Base-by-base conservation (phyloP, 176 grass and related monocot species). In the Bromus sterilis region DNA sequence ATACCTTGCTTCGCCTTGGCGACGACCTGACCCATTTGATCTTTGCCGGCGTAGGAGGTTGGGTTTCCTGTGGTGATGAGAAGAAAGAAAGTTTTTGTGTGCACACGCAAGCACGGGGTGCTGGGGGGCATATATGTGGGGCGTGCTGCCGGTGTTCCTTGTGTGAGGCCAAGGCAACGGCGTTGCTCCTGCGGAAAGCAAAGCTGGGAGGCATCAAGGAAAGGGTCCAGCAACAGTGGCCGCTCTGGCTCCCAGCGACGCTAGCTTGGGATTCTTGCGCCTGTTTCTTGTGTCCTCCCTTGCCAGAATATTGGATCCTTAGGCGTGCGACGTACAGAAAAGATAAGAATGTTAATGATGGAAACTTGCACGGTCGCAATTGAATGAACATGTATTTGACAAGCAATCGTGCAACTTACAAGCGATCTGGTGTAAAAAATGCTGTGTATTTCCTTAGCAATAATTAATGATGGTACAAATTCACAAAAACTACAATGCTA, bases 151-250 rank as follows among this genome's bases (percentile, higher is more conserved):
- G 37, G 56, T 78, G 82, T 86, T 65, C 78, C 48, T 89, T 82
- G 83, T 82, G 72, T 82, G 56, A 69, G 69, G 61, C 71, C 56
- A 85, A 61, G 76, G n/a, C 78, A 75, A 87, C 67, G 21, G 78
- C 68, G 77, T 94, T 84, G 65, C 91, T 72, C 73, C 35, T 2
- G 25, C 42, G 37, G 41, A 65, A 85, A 85, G 93, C 90, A 97
- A 97, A 89, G 91, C 44, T 63, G 16, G 39, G 29, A 88, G 53
- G 66, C 71, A 85, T 60, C 84, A 81, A 81, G 74, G 39, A 87
- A 93, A 93, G 87, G 35, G 79, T 59, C 58, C 80, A 89, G 84
- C 15, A 57, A 71, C 21, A 56, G 21, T 12, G 72, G 70, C 15
- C n/a, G 71, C 61, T 44, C 56, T 70, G 74, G 35, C 24, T 42